These are phyloP conservation scores for Spathaspora girioi DNA, from an alignment of 805 yeast species.

Conservation along the genomic window DNA sequence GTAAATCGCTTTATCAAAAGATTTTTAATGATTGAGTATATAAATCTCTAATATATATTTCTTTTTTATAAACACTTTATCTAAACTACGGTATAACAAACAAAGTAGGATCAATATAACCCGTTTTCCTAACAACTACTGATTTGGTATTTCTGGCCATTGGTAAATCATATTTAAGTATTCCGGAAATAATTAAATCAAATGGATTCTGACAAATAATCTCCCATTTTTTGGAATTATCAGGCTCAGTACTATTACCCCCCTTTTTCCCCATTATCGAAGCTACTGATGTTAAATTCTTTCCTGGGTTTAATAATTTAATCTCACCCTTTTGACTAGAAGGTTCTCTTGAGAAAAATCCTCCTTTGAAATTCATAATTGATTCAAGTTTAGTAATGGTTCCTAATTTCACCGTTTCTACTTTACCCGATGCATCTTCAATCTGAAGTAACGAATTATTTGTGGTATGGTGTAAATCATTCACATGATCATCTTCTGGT, in stretches of 20 bases:
- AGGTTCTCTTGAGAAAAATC: conserved; percentile 61
- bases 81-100: background rate
- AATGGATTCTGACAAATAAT: conserved; percentile 74
- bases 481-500: conserved; percentile 12
- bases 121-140: conserved; percentile 57
- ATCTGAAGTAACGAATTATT: conserved; percentile 10
- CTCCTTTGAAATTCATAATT: conserved; percentile 72
- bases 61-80: no score
- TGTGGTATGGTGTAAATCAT: conserved; percentile 9
- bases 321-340: conserved; percentile 64
- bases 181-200: conserved; percentile 80
- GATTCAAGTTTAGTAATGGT: conserved; percentile 63
- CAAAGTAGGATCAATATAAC: conserved; percentile 50
- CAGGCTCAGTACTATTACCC: conserved; percentile 9
- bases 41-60: background rate
- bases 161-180: conserved; percentile 73
- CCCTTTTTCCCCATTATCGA: conserved; percentile 8
- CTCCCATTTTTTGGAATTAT: conserved; percentile 63
- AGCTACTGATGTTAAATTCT: conserved; percentile 14
- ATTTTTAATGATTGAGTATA: background rate
- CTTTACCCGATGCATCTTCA: conserved; percentile 7
- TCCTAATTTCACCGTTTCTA: conserved; percentile 75
- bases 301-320: conserved; percentile 72
- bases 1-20: conserved; percentile 3
- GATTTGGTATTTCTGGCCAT: conserved; percentile 49